Evolutionary conservation across 2,329 filamentous ascomycete species (phyloP).

Genomic region (Aspergillus fumigatus): DNA sequence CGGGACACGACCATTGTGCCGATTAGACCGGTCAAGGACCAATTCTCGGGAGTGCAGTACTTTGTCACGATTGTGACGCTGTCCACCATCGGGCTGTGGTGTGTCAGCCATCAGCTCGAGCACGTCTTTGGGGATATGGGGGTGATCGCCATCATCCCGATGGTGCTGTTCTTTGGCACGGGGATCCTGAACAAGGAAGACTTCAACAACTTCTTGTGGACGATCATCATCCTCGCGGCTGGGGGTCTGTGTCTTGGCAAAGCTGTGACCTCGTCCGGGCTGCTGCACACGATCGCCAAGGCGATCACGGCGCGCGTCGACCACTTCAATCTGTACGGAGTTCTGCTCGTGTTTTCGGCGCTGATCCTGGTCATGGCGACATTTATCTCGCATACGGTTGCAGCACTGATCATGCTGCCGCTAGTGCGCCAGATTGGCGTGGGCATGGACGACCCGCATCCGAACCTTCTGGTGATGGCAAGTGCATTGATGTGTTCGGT

Average conservation of each 20-base stretch:
- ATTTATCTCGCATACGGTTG: slow-evolving; percentile 96
- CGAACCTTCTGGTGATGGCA: slow-evolving; percentile 92
- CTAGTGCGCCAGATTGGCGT: slow-evolving; percentile 82
- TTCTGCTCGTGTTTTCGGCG: slow-evolving; percentile 77
- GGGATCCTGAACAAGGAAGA: slow-evolving; percentile 97
- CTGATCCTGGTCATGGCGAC: slow-evolving; percentile 91
- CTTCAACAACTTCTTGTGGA: slow-evolving; percentile 99
- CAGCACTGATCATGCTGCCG: slow-evolving; percentile 88
- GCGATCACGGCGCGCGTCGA: slow-evolving; percentile 70
- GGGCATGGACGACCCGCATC: slow-evolving; percentile 82
- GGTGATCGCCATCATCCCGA: slow-evolving; percentile 91
- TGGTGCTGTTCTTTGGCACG: slow-evolving; percentile 93
- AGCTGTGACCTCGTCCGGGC: slow-evolving; percentile 85
- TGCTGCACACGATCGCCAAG: slow-evolving; percentile 81
- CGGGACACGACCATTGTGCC: slow-evolving; percentile 84
- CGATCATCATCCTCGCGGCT: slow-evolving; percentile 96
- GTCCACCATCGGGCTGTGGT: slow-evolving; percentile 85
- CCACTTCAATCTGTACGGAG: slow-evolving; percentile 75
- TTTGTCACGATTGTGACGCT: slow-evolving; percentile 85
- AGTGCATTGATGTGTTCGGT: slow-evolving; percentile 94
- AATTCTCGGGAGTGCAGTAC: slow-evolving; percentile 83
- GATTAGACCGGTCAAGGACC: slow-evolving; percentile 83
- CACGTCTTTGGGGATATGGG: slow-evolving; percentile 94
- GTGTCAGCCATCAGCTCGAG: slow-evolving; percentile 83
- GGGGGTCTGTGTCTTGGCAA: slow-evolving; percentile 90